Evolutionary conservation across 768 basidiomycete genomes (phyloP).

Genomic region (Dioszegia aurantiaca): DNA sequence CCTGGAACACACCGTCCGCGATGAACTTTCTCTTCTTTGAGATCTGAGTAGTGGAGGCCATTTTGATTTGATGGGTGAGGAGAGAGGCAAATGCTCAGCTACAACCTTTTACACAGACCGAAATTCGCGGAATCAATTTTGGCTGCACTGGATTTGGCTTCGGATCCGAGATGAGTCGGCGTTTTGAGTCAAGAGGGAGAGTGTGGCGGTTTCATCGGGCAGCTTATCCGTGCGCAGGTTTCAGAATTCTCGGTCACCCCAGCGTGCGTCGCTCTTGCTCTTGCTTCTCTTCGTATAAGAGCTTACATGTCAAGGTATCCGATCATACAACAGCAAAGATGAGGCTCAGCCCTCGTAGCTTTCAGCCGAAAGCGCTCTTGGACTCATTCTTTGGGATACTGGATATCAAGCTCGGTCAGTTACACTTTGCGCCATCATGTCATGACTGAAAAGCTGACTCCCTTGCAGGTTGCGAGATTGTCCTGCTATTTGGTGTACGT

Average conservation of each 20-base stretch:
- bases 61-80: constrained; percentile 35
- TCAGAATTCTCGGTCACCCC: no score
- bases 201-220: constrained; percentile 13
- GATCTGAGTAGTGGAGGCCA: constrained; percentile 57
- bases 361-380: constrained; percentile 33
- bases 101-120: neutral
- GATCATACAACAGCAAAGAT: constrained; percentile 12
- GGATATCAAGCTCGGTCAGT: constrained; percentile 80
- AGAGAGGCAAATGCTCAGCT: neutral
- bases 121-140: constrained; percentile 12
- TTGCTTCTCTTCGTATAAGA: no score
- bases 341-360: constrained; percentile 26
- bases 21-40: constrained; percentile 98
- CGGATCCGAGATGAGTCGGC: constrained; percentile 4
- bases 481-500: constrained; percentile 81
- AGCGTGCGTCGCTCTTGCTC: no score
- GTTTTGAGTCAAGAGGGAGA: neutral
- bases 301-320: neutral
- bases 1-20: constrained; percentile 97
- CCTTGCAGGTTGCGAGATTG: constrained; percentile 69
- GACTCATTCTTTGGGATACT: constrained; percentile 75
- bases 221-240: constrained; percentile 4
- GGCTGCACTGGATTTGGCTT: neutral
- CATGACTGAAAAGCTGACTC: constrained; percentile 1
- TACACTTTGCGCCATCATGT: neutral